Conservation (phyloP, 2,329 filamentous ascomycete species). For the Fusarium floridanum region DNA sequence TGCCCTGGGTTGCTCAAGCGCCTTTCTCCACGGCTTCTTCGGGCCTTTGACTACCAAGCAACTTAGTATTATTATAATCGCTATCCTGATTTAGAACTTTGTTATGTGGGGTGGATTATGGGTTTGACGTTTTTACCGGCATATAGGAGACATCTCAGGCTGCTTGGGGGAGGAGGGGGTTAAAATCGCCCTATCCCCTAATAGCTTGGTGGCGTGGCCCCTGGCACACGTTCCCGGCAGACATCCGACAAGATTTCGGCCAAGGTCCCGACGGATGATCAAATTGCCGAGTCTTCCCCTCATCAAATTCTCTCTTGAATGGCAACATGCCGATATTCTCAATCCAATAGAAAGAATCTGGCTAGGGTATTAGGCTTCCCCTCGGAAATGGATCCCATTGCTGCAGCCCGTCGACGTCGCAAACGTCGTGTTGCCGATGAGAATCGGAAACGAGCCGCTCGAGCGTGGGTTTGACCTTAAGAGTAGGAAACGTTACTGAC, state of each 20-base stretch:
- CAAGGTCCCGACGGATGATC: background rate
- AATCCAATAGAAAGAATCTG: background rate
- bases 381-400: background rate
- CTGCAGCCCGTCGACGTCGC: background rate
- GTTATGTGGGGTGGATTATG: too few species aligned
- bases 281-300: background rate
- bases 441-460: conserved; percentile 50
- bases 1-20: too few species aligned
- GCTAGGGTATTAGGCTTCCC: background rate
- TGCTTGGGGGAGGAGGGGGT: too few species aligned
- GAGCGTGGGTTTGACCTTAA: conserved; percentile 36
- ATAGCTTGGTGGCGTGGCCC: background rate
- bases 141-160: too few species aligned
- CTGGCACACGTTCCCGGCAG: background rate
- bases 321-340: background rate
- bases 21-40: too few species aligned
- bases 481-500: background rate
- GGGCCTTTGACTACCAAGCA: too few species aligned
- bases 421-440: conserved; percentile 47
- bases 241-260: background rate
- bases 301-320: background rate
- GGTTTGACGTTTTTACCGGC: too few species aligned
- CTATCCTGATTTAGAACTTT: too few species aligned
- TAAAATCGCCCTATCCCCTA: too few species aligned
- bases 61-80: too few species aligned